A percentile compares a stretch with the other conserved stretches of the same genome.
Conservation (phyloP, 2,329 filamentous ascomycete genomes). For the Colletotrichum acutatum region DNA sequence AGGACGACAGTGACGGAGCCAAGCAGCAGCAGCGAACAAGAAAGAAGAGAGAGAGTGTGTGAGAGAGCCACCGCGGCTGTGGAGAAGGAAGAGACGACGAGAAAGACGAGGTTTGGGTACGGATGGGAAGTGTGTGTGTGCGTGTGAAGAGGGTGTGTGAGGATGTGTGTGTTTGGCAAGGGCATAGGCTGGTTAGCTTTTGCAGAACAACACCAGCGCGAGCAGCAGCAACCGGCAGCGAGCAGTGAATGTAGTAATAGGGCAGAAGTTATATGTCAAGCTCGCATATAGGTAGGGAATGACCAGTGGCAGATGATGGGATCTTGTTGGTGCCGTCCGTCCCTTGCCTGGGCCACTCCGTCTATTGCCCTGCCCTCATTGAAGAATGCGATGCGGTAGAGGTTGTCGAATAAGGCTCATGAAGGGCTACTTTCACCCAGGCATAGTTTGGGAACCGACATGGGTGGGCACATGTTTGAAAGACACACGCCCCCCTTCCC, state of each 20-base stretch:
- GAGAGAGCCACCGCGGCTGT: slow-evolving; percentile 22
- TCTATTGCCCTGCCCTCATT: slow-evolving; percentile 33
- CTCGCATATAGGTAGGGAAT: slow-evolving; percentile 33
- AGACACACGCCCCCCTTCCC: slow-evolving; percentile 28
- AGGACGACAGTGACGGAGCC: slow-evolving; percentile 14
- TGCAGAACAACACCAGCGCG: slow-evolving; percentile 5
- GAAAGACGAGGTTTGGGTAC: slow-evolving; percentile 12
- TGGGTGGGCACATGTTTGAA: slow-evolving; percentile 35
- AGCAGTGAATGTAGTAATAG: slow-evolving; percentile 30
- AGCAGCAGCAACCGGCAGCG: slow-evolving; percentile 4
- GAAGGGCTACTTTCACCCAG: slow-evolving; percentile 27
- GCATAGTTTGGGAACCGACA: slow-evolving; percentile 36
- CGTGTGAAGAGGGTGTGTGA: slow-evolving; percentile 6
- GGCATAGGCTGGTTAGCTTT: slow-evolving; percentile 29
- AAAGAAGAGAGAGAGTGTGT: slow-evolving; percentile 10
- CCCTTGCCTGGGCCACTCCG: slow-evolving; percentile 31
- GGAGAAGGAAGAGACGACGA: slow-evolving; percentile 34
- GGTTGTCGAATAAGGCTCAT: slow-evolving; percentile 35
- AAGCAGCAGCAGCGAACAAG: neutral
- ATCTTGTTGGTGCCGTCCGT: slow-evolving; percentile 30
- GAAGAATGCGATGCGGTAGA: slow-evolving; percentile 36
- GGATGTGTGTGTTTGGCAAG: slow-evolving; percentile 30
- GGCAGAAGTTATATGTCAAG: slow-evolving; percentile 32
- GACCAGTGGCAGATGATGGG: slow-evolving; percentile 24
- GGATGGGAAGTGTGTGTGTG: slow-evolving; percentile 12